Percentiles rank a stretch among this genome's conserved stretches.
Conservation (phyloP, 495 filamentous ascomycete species). For the Collariella sp. region DNA sequence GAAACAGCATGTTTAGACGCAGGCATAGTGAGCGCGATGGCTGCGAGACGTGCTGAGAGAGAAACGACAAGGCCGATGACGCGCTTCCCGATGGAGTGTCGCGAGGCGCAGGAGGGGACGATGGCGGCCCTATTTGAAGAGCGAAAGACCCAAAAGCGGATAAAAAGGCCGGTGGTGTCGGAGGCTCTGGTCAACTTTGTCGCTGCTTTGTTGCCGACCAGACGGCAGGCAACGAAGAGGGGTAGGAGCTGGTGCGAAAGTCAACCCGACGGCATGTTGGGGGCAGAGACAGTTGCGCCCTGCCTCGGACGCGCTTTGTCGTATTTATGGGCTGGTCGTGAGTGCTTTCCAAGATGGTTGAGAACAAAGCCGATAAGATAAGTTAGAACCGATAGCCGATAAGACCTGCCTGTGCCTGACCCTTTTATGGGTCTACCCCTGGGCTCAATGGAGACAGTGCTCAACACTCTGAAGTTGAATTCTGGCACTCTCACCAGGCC, state of each 20-base stretch:
- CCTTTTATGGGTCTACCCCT: too few species aligned
- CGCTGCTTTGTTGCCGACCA: conserved; percentile 3
- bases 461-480: too few species aligned
- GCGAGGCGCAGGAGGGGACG: not conserved
- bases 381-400: too few species aligned
- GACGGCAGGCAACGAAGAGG: not conserved
- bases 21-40: not conserved
- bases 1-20: not conserved
- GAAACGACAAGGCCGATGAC: not conserved
- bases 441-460: too few species aligned
- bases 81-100: not conserved
- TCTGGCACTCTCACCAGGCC: too few species aligned
- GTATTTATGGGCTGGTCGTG: not conserved
- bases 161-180: not conserved
- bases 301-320: not conserved
- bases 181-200: not conserved
- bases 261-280: conserved; percentile 3
- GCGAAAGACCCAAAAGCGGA: not conserved
- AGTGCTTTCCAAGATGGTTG: too few species aligned
- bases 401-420: too few species aligned
- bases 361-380: too few species aligned
- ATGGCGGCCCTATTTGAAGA: not conserved
- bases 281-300: not conserved
- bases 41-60: not conserved
- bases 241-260: conserved; percentile 1